Evolutionary conservation across 768 basidiomycete species (phyloP).

Genomic region (Postia placenta): DNA sequence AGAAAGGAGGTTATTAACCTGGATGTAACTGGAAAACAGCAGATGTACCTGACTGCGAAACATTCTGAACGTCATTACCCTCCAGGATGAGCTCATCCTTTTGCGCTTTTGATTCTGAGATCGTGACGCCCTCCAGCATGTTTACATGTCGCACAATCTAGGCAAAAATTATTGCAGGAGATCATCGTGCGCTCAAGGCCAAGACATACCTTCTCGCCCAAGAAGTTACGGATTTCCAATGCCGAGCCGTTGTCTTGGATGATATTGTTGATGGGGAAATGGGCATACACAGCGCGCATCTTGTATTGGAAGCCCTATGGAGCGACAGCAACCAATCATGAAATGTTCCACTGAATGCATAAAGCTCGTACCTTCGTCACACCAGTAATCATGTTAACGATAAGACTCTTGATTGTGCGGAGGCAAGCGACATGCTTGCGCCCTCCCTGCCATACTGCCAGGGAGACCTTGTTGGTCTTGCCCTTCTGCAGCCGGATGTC

Average conservation of each 20-base stretch:
- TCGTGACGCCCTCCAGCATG: slow-evolving; percentile 85
- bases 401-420: slow-evolving; percentile 90
- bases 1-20: slow-evolving; percentile 9
- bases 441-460: slow-evolving; percentile 97
- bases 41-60: slow-evolving; percentile 84
- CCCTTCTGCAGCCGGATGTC: slow-evolving; percentile 81
- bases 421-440: slow-evolving; percentile 99
- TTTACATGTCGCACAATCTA: slow-evolving; percentile 87
- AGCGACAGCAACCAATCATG: not conserved
- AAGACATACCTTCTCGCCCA: slow-evolving; percentile 81
- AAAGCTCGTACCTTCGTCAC: slow-evolving; percentile 73
- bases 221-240: slow-evolving; percentile 91
- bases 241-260: slow-evolving; percentile 68
- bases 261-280: slow-evolving; percentile 99
- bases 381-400: slow-evolving; percentile 96
- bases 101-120: slow-evolving; percentile 83
- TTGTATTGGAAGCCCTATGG: slow-evolving; percentile 98
- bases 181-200: not conserved
- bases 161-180: not conserved
- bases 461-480: slow-evolving; percentile 73
- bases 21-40: not conserved
- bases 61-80: slow-evolving; percentile 94
- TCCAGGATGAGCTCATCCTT: slow-evolving; percentile 93
- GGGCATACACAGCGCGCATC: slow-evolving; percentile 99
- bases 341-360: not conserved